Evolutionary conservation across 441 rosid species (phyloP), one percentile per base, ranked within the genome.

Genomic region (Erodium trifolium): DNA sequence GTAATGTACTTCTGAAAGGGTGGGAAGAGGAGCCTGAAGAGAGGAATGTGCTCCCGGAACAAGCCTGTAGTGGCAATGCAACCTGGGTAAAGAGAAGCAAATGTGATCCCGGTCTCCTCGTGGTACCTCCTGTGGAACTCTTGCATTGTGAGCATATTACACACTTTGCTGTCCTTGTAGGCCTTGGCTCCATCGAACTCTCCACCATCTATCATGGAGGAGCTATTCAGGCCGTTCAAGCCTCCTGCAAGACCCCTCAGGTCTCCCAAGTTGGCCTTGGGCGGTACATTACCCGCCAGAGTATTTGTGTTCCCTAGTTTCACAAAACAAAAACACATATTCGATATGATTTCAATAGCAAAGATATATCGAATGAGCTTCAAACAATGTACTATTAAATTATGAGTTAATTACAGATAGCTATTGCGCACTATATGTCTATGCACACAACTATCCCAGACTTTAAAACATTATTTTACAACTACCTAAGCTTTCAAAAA

Each of bases 161-260:
- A 93, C 39, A 93, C 97, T 78, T 90, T 88, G 77, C 97, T 90
- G 79, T 88, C 98, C 84, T 90, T 90, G 77, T 90, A 88, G 68
- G 98, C 97, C 77, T 92, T 93, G 37, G 98, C 98, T 65, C 98
- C 97, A 76, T 93, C 98, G 9, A 81, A 93, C 8, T 87, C 90
- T 66, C 92, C 97, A 4, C 98, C 98, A 43, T 93, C 47, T 5
- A 41, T 86, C 98, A 92, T 92, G 7, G 93, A 62, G 0, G 91
- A 83, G 80, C 86, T 82, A 82, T 86, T 88, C 69, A 79, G 69
- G 45, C 88, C 89, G 59, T 80, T 82, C 70, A 92, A 76, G 14
- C 97, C 47, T 41, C 47, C 10, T 41, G 47, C 47, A 34, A 93
- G 85, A 19, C 98, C 98, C 81, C 96, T 84, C 75, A 91, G 49